A percentile compares a stretch with the other conserved stretches of the same genome.
These are phyloP conservation scores for Heterobasidion annosum DNA, from an alignment of 1,284 basidiomycete genomes.

Conservation along the genomic window DNA sequence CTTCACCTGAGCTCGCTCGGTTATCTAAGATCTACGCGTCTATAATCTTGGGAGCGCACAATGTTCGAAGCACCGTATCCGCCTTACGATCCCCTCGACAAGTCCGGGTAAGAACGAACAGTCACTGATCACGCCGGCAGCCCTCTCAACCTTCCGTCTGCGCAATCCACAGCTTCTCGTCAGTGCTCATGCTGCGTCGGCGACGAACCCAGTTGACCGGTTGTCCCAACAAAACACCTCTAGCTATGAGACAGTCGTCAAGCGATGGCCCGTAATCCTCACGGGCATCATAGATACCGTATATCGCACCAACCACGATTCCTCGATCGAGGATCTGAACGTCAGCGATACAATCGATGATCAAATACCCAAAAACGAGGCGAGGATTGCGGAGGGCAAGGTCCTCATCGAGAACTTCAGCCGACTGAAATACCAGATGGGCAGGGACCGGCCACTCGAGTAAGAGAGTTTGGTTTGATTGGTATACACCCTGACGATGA, in stretches of 20 bases:
- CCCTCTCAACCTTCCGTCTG: neutral
- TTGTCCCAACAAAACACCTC: neutral
- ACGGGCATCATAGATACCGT: constrained; percentile 73
- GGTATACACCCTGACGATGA: neutral
- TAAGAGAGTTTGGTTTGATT: constrained; percentile 27
- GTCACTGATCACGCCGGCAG: neutral
- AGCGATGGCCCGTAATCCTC: constrained; percentile 87
- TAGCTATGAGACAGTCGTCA: constrained; percentile 49
- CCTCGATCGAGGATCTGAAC: constrained; percentile 21
- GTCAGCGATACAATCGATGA: constrained; percentile 5
- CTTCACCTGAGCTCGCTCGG: too few species aligned
- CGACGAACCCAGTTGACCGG: neutral
- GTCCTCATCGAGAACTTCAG: constrained; percentile 73
- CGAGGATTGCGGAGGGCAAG: constrained; percentile 65
- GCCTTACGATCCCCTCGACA: constrained; percentile 63
- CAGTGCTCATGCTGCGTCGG: neutral
- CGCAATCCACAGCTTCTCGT: neutral
- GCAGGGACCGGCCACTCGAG: constrained; percentile 68
- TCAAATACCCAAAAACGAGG: constrained; percentile 12
- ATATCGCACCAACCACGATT: constrained; percentile 46
- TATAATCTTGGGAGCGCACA: too few species aligned
- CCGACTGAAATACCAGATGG: constrained; percentile 87
- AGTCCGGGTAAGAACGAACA: constrained; percentile 32
- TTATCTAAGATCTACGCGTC: too few species aligned
- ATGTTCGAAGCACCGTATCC: constrained; percentile 41